Base-by-base conservation (phyloP, 2,329 filamentous ascomycete species). In the Phyllachora maydis region DNA sequence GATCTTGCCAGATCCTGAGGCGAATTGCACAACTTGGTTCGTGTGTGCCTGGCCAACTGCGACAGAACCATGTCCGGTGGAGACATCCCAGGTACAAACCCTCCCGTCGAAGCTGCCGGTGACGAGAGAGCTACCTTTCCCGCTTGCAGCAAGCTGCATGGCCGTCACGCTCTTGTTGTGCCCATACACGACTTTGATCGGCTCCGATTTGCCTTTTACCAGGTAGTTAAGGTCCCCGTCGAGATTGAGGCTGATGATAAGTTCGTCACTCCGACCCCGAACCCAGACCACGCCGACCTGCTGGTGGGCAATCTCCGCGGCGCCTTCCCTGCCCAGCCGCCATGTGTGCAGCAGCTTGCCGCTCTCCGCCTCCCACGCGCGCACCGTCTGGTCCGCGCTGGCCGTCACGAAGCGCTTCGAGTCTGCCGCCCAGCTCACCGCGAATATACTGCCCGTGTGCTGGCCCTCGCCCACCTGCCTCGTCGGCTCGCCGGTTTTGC, bases 251-350 rank as follows among this genome's bases (percentile, higher is more conserved):
- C 79, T 91, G 45, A 98, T 83, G 32, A 98, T 69, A 29, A 93
- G 56, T 15, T 76, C 79, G 42, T 98, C 88, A n/a, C n/a, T n/a
- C n/a, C n/a, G n/a, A n/a, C n/a, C n/a, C 25, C 56, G 60, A 2
- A 83, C 79, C 70, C 82, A 91, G 7, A 88, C 79, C 5, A 98
- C 81, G 24, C 88, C 88, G 16, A 95, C 79, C 43, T 98, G 88
- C 47, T 98, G 88, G 42, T 93, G 65, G 4, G 62, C 60, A 18
- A 93, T 57, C 41, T 66, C 81, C 30, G 72, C 62, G 21, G 52
- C 54, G 10, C 71, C 72, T 19, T 83, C 74, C 16, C 65, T 67
- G 12, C 83, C 82, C 43, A 95, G 65, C 32, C 65, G 65, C 88
- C 88, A 98, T 14, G 66, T 78, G 44, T 90, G 77, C 6, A 73